Evolutionary conservation across 1,139 yeast species (phyloP), one percentile per base, ranked within the genome.

Genomic region (Yamadazyma kanchanaburiensis): DNA sequence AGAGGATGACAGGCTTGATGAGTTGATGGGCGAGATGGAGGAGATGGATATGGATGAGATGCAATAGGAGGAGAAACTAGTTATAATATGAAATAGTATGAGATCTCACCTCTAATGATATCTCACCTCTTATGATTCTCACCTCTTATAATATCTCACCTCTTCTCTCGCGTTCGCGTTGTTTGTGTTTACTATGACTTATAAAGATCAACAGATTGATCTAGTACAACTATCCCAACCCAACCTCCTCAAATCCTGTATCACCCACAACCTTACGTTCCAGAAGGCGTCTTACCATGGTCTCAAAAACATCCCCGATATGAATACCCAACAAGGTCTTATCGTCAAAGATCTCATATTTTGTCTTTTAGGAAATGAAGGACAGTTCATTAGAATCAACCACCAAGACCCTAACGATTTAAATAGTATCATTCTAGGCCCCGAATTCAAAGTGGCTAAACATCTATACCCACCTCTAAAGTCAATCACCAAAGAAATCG

Each of bases 311-410:
- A 42, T 71, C 6, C 44, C 49, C 14, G 74, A 69, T 38, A 57
- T 65, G 14, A 53, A 70, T 31, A 58, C 70, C 3, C 95, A 87
- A 50, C 95, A 87, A 49, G 80, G 83, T 0, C 63, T 81, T 12
- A 70, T 89, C 1, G 66, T 84, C 18, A 71, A 75, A 37, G 98
- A 91, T 51, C 53, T 88, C 10, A 48, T 87, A 13, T 74, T 70
- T 43, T 79, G 84, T 2, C 55, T 91, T 15, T 46, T 80, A 29
- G 97, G 97, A 1, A 60, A 75, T 25, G 95, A 88, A 51, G 96
- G 97, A 0, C 66, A 68, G 21, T 87, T 82, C 45, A 76, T 91
- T 16, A 64, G 89, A 26, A 70, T 80, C 25, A 84, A 77, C 30
- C 64, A 67, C 17, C 85, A 74, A 45, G 75, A 79, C 45, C 75